Conservation (phyloP, 2,329 filamentous ascomycete genomes). For the Penicillium sp. region DNA sequence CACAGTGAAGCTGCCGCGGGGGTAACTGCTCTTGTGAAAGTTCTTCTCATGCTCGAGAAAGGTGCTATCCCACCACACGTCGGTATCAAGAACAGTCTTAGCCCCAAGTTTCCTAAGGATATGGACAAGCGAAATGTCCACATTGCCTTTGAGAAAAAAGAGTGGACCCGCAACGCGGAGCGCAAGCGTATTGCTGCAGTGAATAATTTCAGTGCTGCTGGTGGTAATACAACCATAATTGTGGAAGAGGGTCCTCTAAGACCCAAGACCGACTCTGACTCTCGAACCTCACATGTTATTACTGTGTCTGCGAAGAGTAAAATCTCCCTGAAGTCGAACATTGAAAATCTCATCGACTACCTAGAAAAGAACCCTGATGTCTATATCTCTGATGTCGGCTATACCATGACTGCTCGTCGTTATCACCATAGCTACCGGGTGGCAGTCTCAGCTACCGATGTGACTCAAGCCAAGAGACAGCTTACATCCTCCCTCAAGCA, state of each 20-base stretch:
- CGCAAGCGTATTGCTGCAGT: conserved; percentile 44
- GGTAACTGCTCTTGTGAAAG: conserved; percentile 23
- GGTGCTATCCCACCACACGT: conserved; percentile 31
- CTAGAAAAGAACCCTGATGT: conserved; percentile 23
- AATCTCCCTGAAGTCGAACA: conserved; percentile 46
- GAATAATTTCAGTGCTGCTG: conserved; percentile 69
- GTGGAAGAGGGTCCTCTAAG: conserved; percentile 39
- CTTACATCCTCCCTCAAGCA: background rate
- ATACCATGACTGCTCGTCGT: conserved; percentile 61
- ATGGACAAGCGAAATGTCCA: conserved; percentile 39
- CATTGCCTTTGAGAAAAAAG: conserved; percentile 45
- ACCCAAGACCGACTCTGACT: conserved; percentile 52
- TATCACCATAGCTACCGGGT: conserved; percentile 38
- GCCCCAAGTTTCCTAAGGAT: conserved; percentile 43
- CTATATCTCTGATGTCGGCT: conserved; percentile 56
- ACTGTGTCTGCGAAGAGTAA: conserved; percentile 53
- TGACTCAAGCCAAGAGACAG: conserved; percentile 19
- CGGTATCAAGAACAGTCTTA: conserved; percentile 41
- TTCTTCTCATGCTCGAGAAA: conserved; percentile 36
- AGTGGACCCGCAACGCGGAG: conserved; percentile 28
- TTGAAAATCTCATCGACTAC: conserved; percentile 20
- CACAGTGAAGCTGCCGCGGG: conserved; percentile 55
- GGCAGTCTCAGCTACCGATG: conserved; percentile 2
- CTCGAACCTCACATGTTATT: conserved; percentile 52
- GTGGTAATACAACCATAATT: conserved; percentile 54